Base-by-base conservation (phyloP, 345 rosid genomes). In the Sisymbrium altissimum region DNA sequence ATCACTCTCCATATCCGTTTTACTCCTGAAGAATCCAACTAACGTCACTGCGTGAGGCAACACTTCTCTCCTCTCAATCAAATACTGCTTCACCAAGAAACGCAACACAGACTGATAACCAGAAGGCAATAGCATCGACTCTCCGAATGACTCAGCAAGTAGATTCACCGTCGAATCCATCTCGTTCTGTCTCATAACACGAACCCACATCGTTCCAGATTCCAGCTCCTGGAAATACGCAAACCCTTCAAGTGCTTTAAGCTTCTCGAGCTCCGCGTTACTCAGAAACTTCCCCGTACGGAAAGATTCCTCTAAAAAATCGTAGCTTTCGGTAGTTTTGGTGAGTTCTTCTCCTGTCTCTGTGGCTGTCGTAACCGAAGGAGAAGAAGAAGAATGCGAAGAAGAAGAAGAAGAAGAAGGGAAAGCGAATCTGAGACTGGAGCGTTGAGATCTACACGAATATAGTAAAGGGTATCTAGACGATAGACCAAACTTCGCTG, bases 21-120 rank as follows among this genome's bases (percentile, higher is more conserved):
- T 83, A 30, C 62, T 83, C 80, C 74, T 81, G 44, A 65, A 91
- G 78, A 86, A 89, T 38, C 90, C 96, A 64, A 91, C 66, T 36
- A 94, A 88, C 0, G 95, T 91, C 25, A 83, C 97, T 8, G 95
- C 95, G 81, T 89, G 88, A 0, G 98, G 97, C 85, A 94, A 60
- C 75, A 59, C 73, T 29, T 79, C 76, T 76, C 90, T 79, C 77
- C 95, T 85, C 86, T 91, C 93, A 8, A 82, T 78, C 89, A 94
- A 56, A 80, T 94, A 91, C 81, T 91, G 93, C 79, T 87, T 89
- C 81, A 91, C 96, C 75, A 88, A 75, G 79, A 84, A 94, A 62
- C 84, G 78, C 71, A 94, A 35, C 83, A 94, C 76, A 45, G 84
- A 43, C 66, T 87, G 84, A 53, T 89, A 91, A 49, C 86, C 89